Conservation (phyloP, 2,329 filamentous ascomycete species). For the Fusarium guadeloupense region DNA sequence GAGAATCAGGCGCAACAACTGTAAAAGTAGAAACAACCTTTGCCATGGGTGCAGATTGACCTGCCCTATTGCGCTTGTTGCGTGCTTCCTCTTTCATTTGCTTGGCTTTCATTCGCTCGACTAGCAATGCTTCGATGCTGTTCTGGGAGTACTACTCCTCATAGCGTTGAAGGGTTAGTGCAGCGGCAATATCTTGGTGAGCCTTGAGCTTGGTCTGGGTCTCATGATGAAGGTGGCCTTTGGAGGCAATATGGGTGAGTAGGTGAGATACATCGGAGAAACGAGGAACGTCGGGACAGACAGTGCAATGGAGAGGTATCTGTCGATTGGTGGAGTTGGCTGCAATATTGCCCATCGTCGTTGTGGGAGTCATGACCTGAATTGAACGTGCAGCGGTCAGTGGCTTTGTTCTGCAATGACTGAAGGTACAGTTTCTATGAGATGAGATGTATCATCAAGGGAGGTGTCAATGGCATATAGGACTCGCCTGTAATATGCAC, state of each 20-base stretch:
- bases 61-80: slow-evolving; percentile 57
- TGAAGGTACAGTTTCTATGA: background rate
- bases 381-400: slow-evolving; percentile 30
- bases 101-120: slow-evolving; percentile 80
- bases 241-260: slow-evolving; percentile 90
- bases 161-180: slow-evolving; percentile 70
- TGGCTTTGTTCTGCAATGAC: background rate
- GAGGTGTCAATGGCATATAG: background rate
- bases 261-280: slow-evolving; percentile 94
- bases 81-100: slow-evolving; percentile 69
- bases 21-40: slow-evolving; percentile 35
- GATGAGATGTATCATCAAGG: background rate
- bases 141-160: slow-evolving; percentile 81
- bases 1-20: background rate
- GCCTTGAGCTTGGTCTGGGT: slow-evolving; percentile 82
- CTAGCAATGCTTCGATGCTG: slow-evolving; percentile 76
- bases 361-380: slow-evolving; percentile 52
- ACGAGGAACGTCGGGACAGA: slow-evolving; percentile 80
- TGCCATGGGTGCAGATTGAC: slow-evolving; percentile 20
- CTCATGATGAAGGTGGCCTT: slow-evolving; percentile 86
- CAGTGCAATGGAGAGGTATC: slow-evolving; percentile 80
- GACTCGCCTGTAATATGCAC: slow-evolving; percentile 2
- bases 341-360: slow-evolving; percentile 29
- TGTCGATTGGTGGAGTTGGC: slow-evolving; percentile 41
- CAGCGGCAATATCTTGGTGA: slow-evolving; percentile 72